Evolutionary conservation across 2,329 filamentous ascomycete genomes (phyloP).

Genomic region (Scytalidium sp.): DNA sequence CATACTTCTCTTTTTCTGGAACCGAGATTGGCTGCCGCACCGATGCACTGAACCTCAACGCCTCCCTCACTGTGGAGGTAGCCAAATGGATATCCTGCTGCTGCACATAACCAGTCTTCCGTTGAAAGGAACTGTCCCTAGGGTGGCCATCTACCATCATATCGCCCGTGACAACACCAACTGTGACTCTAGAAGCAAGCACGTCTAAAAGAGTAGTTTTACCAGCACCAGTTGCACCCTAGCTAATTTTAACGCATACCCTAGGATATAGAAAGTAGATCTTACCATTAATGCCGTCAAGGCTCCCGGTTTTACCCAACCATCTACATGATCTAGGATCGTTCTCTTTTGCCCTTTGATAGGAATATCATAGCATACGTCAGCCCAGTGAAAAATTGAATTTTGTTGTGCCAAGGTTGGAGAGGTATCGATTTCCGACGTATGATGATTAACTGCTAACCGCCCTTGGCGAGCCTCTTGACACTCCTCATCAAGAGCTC

Average conservation of each 20-base stretch:
- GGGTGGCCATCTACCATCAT: slow-evolving; percentile 66
- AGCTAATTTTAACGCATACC: not conserved
- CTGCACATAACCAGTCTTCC: slow-evolving; percentile 70
- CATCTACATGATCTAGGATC: slow-evolving; percentile 63
- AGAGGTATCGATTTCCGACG: not conserved
- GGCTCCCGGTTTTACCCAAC: slow-evolving; percentile 71
- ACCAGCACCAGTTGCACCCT: slow-evolving; percentile 62
- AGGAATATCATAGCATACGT: not conserved
- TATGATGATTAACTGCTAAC: not conserved
- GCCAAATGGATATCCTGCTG: slow-evolving; percentile 85
- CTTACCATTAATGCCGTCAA: slow-evolving; percentile 60
- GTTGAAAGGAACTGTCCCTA: slow-evolving; percentile 75
- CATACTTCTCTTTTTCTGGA: slow-evolving; percentile 71
- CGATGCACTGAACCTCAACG: slow-evolving; percentile 77
- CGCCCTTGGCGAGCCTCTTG: not conserved
- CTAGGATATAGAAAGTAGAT: not conserved
- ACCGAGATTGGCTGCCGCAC: slow-evolving; percentile 77
- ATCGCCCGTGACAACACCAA: slow-evolving; percentile 79
- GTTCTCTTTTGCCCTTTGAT: not conserved
- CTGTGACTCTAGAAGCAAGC: slow-evolving; percentile 78
- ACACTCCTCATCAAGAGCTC: not conserved
- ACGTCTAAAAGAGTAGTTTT: slow-evolving; percentile 88
- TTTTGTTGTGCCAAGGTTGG: not conserved
- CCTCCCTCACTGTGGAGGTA: slow-evolving; percentile 72
- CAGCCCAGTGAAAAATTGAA: not conserved